Evolutionary conservation across 495 filamentous ascomycete species (phyloP), one percentile per base, ranked within the genome.

Genomic region (Massariosphaeria phaeospora): DNA sequence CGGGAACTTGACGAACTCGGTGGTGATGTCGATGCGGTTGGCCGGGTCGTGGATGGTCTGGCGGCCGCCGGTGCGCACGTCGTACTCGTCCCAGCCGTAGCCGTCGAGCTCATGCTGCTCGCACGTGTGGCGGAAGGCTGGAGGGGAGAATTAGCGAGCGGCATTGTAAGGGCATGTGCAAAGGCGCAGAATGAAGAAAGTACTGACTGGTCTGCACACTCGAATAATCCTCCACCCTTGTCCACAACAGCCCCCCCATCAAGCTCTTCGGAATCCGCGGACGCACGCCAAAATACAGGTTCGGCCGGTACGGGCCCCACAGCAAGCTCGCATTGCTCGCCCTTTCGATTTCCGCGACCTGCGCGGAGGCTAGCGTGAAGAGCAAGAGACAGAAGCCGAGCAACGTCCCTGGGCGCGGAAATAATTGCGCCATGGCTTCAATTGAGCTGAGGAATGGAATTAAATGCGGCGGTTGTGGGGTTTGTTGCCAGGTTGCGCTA

Each of bases 1-100:
- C 26, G 90, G 88, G 18, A 95, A 78, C 71, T 98, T 98, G 59
- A 96, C 80, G 69, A 96, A 97, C 44, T 86, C 84, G 23, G 93
- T 96, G 25, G 85, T 90, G 55, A 98, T 76, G 71, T 97, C 91
- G 49, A 98, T 75, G 49, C 76, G 79, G 70, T 98, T 98, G 26
- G 81, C 84, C 15, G 79, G 82, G 64, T 98, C 93, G 63, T 89
- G 86, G 48, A 98, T 91, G 17, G 85, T 86, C 73, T 98, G 87
- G 20, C 84, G 75, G 41, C 93, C 93, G 60, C 93, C 93, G 36
- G 76, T 83, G 42, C 93, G 77, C 18, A 88, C 82, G 68, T 97
- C 93, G 71, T 94, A 98, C 63, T 93, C 80, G 59, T 97, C 91
- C 93, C 93, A 98, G 54, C 91, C 93, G 67, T 98, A 98, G 30